Base-by-base conservation (phyloP, 169 alveolate genomes). In the Plasmodium relictum region DNA sequence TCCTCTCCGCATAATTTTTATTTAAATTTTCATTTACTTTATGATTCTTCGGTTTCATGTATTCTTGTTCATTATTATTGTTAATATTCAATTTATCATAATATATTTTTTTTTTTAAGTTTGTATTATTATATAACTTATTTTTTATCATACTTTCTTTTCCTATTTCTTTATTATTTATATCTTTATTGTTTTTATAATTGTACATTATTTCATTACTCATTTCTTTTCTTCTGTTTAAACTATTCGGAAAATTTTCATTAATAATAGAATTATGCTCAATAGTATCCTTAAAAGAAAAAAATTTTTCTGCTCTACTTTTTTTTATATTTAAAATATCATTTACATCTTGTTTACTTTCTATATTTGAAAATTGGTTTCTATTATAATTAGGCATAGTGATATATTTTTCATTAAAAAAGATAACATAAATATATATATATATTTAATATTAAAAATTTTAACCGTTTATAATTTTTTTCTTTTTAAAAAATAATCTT, bases 51-150 rank as follows among this genome's bases (percentile, higher is more conserved):
- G 31, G 31, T 72, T 66, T 80, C 52, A 41, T 39, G 66, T 66
- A 80, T 31, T 56, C 80, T 26, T 87, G 69, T 63, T 71, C 88
- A 70, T 52, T 73, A 20, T 37, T 68, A 87, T 70, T 87, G 26
- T 42, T 56, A 22, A 52, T 50, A 41, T 44, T 61, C 56, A 42
- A 8, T 37, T 85, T 85, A n/a, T 85, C 88, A 68, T 87, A 74
- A 70, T 87, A 68, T 24, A 52, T 56, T 12, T 70, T 68, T 42
- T 87, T 87, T 50, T 80, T 80, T 24, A 80, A 12, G 20, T 68
- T 50, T 42, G 26, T 80, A 62, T 44, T 80, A 71, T 68, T 80
- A 80, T 54, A 26, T 24, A 52, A 12, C 24, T 78, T 66, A 31
- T 50, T 63, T 9, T 78, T 78, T 63, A 63, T n/a, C 76, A 78